These are phyloP conservation scores for Amanita muscaria DNA, from an alignment of 768 basidiomycete species.

Conservation along the genomic window DNA sequence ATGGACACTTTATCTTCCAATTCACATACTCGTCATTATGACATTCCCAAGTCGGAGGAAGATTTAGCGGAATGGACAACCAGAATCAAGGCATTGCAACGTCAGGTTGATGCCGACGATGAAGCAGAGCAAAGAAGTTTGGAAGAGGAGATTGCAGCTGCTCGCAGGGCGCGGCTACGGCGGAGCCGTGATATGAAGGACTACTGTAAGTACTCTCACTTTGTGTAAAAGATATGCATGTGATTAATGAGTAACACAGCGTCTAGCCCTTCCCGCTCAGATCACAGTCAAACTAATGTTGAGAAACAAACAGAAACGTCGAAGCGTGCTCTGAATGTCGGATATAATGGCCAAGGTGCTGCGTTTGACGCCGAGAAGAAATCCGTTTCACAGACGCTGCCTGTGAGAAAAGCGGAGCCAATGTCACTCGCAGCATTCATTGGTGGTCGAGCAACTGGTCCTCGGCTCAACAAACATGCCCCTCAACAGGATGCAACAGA, in stretches of 20 bases:
- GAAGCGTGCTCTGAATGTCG: neutral
- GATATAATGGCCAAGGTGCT: neutral
- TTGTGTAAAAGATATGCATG: too few relatives aligned
- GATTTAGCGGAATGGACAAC: constrained; percentile 77
- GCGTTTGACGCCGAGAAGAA: constrained; percentile 12
- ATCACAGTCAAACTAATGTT: neutral
- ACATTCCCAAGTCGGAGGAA: constrained; percentile 47
- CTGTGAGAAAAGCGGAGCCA: constrained; percentile 30
- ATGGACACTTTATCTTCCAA: constrained; percentile 1
- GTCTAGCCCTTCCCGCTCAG: neutral
- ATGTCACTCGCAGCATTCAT: constrained; percentile 79
- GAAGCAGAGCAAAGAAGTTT: constrained; percentile 68
- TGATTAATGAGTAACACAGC: too few relatives aligned
- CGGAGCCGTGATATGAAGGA: constrained; percentile 43
- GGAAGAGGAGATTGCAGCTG: constrained; percentile 53
- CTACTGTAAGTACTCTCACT: too few relatives aligned
- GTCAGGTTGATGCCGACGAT: constrained; percentile 74
- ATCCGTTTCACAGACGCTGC: constrained; percentile 15
- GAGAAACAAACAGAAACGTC: neutral
- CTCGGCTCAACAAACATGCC: constrained; percentile 61
- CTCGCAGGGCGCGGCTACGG: constrained; percentile 39
- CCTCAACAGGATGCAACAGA: constrained; percentile 63
- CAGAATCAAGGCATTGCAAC: constrained; percentile 72
- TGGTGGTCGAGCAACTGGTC: constrained; percentile 69
- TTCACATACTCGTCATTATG: constrained; percentile 17